Evolutionary conservation across 176 grass and related monocot species (phyloP), one percentile per base, ranked within the genome.

Genomic region (Guadua angustifolia): DNA sequence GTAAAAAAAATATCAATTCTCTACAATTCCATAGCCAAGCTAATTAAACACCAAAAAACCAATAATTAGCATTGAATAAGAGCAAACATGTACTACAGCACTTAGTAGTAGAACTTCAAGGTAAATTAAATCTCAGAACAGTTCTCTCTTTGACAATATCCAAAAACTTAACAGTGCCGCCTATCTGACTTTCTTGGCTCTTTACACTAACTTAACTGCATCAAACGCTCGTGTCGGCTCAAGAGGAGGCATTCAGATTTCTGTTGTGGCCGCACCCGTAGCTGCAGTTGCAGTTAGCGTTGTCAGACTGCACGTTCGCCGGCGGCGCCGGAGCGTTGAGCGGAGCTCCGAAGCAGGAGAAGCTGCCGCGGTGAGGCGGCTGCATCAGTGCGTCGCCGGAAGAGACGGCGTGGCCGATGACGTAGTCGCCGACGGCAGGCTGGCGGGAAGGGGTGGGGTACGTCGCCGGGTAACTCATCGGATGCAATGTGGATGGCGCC

Each of bases 341-440:
- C 5, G 85, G 89, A 50, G 80, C 75, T 22, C 85, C 85, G 62
- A 80, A 87, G 75, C 89, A 91, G 50, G 89, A 70, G 75, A 84
- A 84, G 69, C 69, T 58, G 22, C 71, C 43, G 36, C 62, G 24
- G 32, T 78, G 84, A 0, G 51, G 71, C 47, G 25, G 43, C 72
- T 70, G 88, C 67, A 79, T 42, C 53, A 91, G 53, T 1, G 69
- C 43, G 75, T 87, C 71, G 6, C 80, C 51, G 44, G 81, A 71
- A 7, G 91, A 33, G 73, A 94, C 74, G 10, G 89, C 93, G 71
- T 96, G 97, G 24, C 97, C 97, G 77, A 96, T 84, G 53, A 96
- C 92, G 53, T 90, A 96, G 70, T 92, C 91, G 29, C 85, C 77
- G 5, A 88, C 75, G 0, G 89, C 33, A 17, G 87, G 74, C 62